phyloP scores from a whole-genome alignment of 257 asterid genomes.

The Ballota nigra region DNA sequence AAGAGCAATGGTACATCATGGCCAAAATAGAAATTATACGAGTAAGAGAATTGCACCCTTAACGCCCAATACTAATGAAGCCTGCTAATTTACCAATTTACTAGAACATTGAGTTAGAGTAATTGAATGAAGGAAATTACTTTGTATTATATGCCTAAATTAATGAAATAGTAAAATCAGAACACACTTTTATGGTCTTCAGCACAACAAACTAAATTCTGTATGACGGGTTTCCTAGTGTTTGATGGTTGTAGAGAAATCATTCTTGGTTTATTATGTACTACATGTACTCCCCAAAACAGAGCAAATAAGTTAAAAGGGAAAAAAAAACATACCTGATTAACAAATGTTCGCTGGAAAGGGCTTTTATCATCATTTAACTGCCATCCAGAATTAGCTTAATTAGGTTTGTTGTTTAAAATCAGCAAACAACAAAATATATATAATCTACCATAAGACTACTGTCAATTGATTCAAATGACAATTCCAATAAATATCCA shows the following conservation, averaged over 20 bases:
- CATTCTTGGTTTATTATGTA: neutral
- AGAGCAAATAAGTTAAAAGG: neutral
- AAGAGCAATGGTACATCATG: neutral
- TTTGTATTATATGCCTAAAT: neutral
- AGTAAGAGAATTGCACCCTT: neutral
- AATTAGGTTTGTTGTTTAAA: slow-evolving; percentile 25
- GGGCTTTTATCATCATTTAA: slow-evolving; percentile 89
- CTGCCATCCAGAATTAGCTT: slow-evolving; percentile 45
- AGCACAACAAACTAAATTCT: neutral
- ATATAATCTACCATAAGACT: neutral
- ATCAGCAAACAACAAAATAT: slow-evolving; percentile 9
- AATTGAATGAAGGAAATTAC: neutral
- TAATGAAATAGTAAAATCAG: neutral
- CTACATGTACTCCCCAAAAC: neutral
- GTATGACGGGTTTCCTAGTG: neutral
- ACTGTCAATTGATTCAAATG: slow-evolving; percentile 13
- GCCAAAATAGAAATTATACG: neutral
- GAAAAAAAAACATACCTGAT: slow-evolving; percentile 54
- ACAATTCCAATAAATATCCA: slow-evolving; percentile 13
- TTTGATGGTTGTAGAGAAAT: neutral
- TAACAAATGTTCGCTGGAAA: slow-evolving; percentile 87
- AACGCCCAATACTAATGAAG: neutral
- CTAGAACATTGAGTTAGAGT: neutral
- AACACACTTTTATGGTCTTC: neutral
- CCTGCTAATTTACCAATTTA: neutral